Evolutionary conservation across 140 eudicot species (phyloP).

Genomic region (Anethum foeniculum): DNA sequence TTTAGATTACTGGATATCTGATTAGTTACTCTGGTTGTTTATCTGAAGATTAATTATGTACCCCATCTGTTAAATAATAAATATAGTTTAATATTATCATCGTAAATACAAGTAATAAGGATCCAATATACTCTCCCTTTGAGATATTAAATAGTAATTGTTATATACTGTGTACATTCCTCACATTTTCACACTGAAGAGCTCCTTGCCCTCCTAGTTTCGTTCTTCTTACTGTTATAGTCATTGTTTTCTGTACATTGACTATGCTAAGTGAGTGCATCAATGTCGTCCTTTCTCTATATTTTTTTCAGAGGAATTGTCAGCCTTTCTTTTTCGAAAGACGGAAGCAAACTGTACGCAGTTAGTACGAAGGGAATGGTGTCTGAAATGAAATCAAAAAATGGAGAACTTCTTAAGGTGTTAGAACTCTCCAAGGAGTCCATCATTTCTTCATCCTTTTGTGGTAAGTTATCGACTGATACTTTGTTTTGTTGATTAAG

Average conservation of each 20-base stretch:
- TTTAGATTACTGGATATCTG: not conserved
- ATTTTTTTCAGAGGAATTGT: constrained; percentile 38
- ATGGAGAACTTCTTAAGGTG: constrained; percentile 40
- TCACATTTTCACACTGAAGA: not conserved
- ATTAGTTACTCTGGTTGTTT: not conserved
- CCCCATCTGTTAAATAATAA: not conserved
- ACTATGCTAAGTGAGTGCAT: not conserved
- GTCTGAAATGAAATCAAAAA: constrained; percentile 44
- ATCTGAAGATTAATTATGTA: not conserved
- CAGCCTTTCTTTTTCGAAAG: constrained; percentile 38
- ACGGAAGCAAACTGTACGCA: constrained; percentile 33
- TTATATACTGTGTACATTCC: not conserved
- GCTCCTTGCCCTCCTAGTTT: not conserved
- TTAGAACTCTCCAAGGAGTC: constrained; percentile 32
- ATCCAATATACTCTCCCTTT: not conserved
- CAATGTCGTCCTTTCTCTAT: constrained; percentile 1
- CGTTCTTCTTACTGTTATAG: not conserved
- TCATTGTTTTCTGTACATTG: not conserved
- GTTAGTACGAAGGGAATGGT: constrained; percentile 32
- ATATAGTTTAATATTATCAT: not conserved
- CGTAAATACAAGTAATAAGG: not conserved
- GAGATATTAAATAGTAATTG: not conserved
- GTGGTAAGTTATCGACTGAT: constrained; percentile 27
- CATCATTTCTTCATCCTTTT: constrained; percentile 27
- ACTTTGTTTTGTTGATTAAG: not conserved